phyloP scores from a whole-genome alignment of 371 early-diverging fungal genomes.

The Actinomucor elegans region DNA sequence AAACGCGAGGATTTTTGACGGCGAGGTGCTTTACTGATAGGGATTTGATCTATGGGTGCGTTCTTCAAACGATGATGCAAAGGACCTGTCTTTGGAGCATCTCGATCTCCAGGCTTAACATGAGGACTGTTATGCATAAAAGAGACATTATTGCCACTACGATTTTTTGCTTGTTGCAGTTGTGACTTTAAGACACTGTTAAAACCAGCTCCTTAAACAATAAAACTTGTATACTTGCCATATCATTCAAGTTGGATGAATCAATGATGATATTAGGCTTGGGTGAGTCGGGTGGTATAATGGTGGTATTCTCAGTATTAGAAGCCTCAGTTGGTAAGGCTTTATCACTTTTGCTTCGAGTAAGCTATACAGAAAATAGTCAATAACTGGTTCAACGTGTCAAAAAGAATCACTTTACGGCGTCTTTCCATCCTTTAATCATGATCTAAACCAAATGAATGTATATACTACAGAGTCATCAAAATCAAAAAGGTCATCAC shows the following conservation, averaged over 20 bases:
- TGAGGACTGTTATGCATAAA: conserved; percentile 29
- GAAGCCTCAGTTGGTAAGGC: conserved; percentile 7
- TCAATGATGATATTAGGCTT: conserved; percentile 8
- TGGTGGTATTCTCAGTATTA: neutral
- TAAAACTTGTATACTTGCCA: neutral
- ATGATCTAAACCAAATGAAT: too few relatives aligned
- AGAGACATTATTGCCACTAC: conserved; percentile 12
- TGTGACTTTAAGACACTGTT: neutral
- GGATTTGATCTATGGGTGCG: conserved; percentile 77
- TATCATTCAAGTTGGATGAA: conserved; percentile 5
- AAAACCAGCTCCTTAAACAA: neutral
- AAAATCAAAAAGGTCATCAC: neutral
- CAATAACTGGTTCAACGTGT: neutral
- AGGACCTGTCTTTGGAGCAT: conserved; percentile 70
- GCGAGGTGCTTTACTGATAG: conserved; percentile 78
- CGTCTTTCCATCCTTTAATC: conserved; percentile 49
- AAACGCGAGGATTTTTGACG: conserved; percentile 84
- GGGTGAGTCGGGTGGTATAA: conserved; percentile 9
- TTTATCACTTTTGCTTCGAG: conserved; percentile 19
- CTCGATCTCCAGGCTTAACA: conserved; percentile 22
- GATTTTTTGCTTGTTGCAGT: conserved; percentile 1
- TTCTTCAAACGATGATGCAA: conserved; percentile 71
- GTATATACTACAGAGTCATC: neutral
- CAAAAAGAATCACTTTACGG: conserved; percentile 13
- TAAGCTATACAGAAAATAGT: conserved; percentile 22